Evolutionary conservation across 2,329 filamentous ascomycete species (phyloP).

Genomic region (Cercospora sp.): DNA sequence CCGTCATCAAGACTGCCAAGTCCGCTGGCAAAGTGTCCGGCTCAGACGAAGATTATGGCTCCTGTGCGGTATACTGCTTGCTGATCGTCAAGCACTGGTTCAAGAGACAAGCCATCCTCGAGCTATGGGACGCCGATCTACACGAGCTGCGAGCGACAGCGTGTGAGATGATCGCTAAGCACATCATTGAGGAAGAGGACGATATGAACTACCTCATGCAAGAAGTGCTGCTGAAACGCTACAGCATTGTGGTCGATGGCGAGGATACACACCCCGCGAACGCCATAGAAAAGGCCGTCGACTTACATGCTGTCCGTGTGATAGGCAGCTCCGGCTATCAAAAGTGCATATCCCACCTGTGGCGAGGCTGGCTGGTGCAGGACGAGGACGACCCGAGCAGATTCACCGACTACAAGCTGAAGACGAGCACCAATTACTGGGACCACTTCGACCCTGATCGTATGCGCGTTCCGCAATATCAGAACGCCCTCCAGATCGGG

Average conservation of each 20-base stretch:
- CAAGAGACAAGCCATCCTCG: constrained; percentile 70
- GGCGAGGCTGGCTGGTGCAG: constrained; percentile 96
- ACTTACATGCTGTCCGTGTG: constrained; percentile 82
- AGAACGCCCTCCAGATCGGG: constrained; percentile 84
- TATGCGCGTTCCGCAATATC: constrained; percentile 88
- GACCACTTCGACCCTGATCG: constrained; percentile 88
- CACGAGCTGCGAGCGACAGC: constrained; percentile 76
- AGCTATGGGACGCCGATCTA: constrained; percentile 90
- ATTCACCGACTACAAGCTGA: constrained; percentile 84
- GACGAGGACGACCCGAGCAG: constrained; percentile 86
- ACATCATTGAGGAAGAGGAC: constrained; percentile 79
- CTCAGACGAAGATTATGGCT: constrained; percentile 57
- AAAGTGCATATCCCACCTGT: constrained; percentile 89
- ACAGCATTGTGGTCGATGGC: constrained; percentile 74
- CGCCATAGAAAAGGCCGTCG: constrained; percentile 89
- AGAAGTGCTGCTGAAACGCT: constrained; percentile 80
- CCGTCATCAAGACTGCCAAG: constrained; percentile 76
- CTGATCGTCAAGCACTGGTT: constrained; percentile 77
- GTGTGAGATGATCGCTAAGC: constrained; percentile 90
- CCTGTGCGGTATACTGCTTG: constrained; percentile 82
- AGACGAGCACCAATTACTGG: constrained; percentile 74
- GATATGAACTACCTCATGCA: constrained; percentile 77
- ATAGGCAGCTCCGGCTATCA: constrained; percentile 95
- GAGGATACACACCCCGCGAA: constrained; percentile 75
- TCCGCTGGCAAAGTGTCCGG: constrained; percentile 63